Percentiles rank a stretch among this genome's conserved stretches.
phyloP scores from a whole-genome alignment of 345 rosid species.

The Stellera chamaejasme region DNA sequence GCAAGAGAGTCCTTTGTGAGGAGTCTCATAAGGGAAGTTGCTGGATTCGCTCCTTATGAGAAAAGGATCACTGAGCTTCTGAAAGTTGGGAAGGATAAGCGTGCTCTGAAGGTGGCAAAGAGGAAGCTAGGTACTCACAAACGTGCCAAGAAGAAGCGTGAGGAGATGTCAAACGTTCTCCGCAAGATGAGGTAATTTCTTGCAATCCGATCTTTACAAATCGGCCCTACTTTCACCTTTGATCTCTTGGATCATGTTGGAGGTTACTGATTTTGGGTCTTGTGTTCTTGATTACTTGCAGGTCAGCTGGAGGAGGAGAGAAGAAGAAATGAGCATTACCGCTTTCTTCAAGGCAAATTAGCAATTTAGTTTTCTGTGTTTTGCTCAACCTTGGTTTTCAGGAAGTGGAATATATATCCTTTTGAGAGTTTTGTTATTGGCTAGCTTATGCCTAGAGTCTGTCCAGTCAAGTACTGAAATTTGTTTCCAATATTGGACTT shows the following conservation, averaged over 20 bases:
- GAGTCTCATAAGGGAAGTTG: slow-evolving; percentile 44
- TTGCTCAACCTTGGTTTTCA: too few relatives aligned
- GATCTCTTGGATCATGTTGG: neutral
- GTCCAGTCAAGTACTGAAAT: too few relatives aligned
- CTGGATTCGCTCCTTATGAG: slow-evolving; percentile 55
- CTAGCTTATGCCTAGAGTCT: too few relatives aligned
- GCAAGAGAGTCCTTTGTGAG: slow-evolving; percentile 49
- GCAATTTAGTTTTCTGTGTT: too few relatives aligned
- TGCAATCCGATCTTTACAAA: neutral
- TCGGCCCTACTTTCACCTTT: neutral
- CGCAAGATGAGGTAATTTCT: slow-evolving; percentile 37
- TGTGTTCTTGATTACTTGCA: slow-evolving; percentile 4
- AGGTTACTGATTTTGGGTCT: slow-evolving; percentile 2
- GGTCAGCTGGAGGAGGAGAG: slow-evolving; percentile 30
- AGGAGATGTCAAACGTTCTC: slow-evolving; percentile 41
- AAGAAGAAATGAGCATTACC: slow-evolving; percentile 25
- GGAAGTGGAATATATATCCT: too few relatives aligned
- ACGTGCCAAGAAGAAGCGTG: slow-evolving; percentile 53
- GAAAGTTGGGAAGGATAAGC: slow-evolving; percentile 52
- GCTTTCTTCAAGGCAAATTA: too few relatives aligned
- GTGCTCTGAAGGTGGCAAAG: slow-evolving; percentile 48
- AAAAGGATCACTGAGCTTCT: slow-evolving; percentile 46
- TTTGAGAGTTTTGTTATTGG: too few relatives aligned
- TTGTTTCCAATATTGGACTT: too few relatives aligned
- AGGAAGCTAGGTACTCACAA: slow-evolving; percentile 49